Percentiles rank a stretch among this genome's conserved stretches.
These are phyloP conservation scores for Candolleomyces eurysporus DNA, from an alignment of 768 basidiomycete species.

Conservation along the genomic window DNA sequence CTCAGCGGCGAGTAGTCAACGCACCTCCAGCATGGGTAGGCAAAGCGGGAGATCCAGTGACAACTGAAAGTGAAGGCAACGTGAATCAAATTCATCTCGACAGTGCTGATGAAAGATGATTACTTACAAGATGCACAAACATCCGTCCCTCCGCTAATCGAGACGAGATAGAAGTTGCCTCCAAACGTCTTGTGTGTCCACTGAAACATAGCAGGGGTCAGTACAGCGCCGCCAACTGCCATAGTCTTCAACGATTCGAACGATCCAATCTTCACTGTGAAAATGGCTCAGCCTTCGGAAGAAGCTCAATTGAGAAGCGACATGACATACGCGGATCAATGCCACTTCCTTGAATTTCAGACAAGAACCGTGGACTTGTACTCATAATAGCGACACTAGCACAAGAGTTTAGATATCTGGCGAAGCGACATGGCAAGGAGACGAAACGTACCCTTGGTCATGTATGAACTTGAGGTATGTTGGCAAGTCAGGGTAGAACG, in stretches of 20 bases:
- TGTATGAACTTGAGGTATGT: conserved; percentile 57
- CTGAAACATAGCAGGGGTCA: conserved; percentile 65
- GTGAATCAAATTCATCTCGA: background rate
- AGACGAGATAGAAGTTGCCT: conserved; percentile 47
- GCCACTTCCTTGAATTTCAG: conserved; percentile 56
- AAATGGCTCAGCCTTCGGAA: background rate
- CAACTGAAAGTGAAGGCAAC: conserved; percentile 38
- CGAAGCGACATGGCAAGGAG: background rate
- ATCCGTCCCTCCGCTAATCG: conserved; percentile 73
- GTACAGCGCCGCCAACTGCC: conserved; percentile 57
- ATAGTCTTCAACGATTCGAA: conserved; percentile 59
- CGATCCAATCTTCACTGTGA: conserved; percentile 44
- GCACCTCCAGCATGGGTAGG: conserved; percentile 66
- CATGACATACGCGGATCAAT: conserved; percentile 49
- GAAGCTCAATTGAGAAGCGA: background rate
- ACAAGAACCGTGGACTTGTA: conserved; percentile 64
- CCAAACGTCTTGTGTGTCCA: conserved; percentile 65
- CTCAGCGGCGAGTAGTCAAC: background rate
- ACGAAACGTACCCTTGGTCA: conserved; percentile 47
- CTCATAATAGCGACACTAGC: conserved; percentile 36
- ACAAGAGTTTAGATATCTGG: background rate
- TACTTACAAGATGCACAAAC: conserved; percentile 61
- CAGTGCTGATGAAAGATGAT: background rate
- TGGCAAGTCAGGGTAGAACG: conserved; percentile 57
- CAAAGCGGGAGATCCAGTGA: conserved; percentile 43